These are phyloP conservation scores for Anacardium occidentale DNA, from an alignment of 345 rosid species.

Conservation along the genomic window DNA sequence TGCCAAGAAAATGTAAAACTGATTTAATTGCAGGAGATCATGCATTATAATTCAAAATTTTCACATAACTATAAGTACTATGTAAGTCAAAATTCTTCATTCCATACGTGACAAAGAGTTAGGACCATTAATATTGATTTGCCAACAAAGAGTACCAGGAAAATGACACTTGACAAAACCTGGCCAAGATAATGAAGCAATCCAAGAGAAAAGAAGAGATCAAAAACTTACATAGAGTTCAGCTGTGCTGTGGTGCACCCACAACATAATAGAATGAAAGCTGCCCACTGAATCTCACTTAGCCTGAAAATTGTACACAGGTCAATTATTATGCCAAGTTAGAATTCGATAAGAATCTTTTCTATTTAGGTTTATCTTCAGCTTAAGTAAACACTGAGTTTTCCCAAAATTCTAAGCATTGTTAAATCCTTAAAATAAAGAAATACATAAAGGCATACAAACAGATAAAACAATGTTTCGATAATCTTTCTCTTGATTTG, in stretches of 20 bases:
- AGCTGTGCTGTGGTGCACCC: slow-evolving; percentile 98
- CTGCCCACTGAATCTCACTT: slow-evolving; percentile 97
- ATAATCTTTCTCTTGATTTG: background rate
- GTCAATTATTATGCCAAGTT: background rate
- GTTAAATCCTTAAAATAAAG: background rate
- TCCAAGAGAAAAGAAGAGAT: background rate
- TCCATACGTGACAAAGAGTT: background rate
- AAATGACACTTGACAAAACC: background rate
- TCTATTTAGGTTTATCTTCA: slow-evolving; percentile 3
- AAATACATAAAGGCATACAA: background rate
- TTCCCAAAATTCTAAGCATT: background rate
- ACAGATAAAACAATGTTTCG: background rate
- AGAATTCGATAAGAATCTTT: slow-evolving; percentile 1
- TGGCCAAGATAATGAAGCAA: slow-evolving; percentile 5
- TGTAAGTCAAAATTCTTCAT: background rate
- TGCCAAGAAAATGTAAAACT: slow-evolving; percentile 33
- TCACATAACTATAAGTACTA: background rate
- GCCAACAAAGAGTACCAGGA: background rate
- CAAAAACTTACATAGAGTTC: slow-evolving; percentile 68
- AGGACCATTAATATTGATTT: background rate
- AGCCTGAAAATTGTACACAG: slow-evolving; percentile 47
- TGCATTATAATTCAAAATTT: background rate
- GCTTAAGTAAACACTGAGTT: slow-evolving; percentile 10
- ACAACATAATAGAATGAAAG: slow-evolving; percentile 84
- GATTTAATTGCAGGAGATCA: background rate